Evolutionary conservation across 2,329 filamentous ascomycete genomes (phyloP).

Genomic region (Zasmidium citrigriseum): DNA sequence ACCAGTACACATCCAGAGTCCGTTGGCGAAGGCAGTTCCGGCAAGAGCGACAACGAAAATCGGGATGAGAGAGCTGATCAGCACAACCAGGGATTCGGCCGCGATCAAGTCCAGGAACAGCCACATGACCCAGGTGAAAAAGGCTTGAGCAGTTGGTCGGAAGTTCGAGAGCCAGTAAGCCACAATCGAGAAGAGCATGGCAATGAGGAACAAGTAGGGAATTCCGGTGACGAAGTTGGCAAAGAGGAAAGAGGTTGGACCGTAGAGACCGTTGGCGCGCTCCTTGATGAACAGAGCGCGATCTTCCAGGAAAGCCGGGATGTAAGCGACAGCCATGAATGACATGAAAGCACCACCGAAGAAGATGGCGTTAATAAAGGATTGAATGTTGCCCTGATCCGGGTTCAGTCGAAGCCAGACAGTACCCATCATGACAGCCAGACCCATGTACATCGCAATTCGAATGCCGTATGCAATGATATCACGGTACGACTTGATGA

Average conservation of each 20-base stretch:
- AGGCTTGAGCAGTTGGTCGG: conserved; percentile 62
- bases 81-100: conserved; percentile 78
- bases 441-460: conserved; percentile 76
- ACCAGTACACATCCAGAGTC: conserved; percentile 81
- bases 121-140: conserved; percentile 80
- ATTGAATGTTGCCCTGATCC: conserved; percentile 72
- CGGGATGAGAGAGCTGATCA: conserved; percentile 70
- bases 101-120: conserved; percentile 81
- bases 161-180: conserved; percentile 81
- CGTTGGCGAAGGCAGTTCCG: conserved; percentile 79
- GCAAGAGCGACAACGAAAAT: conserved; percentile 78
- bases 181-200: conserved; percentile 71
- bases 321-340: conserved; percentile 68
- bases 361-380: conserved; percentile 77
- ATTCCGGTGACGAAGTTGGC: conserved; percentile 80
- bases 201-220: conserved; percentile 76
- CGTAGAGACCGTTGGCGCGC: conserved; percentile 75
- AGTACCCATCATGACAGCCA: conserved; percentile 86
- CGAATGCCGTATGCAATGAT: conserved; percentile 82
- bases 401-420: conserved; percentile 75
- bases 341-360: conserved; percentile 52
- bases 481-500: conserved; percentile 83
- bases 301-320: conserved; percentile 79
- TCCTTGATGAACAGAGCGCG: conserved; percentile 71
- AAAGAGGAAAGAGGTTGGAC: conserved; percentile 67